Evolutionary conservation across 768 basidiomycete genomes (phyloP).

Genomic region (Neoboletus subvelutipes): DNA sequence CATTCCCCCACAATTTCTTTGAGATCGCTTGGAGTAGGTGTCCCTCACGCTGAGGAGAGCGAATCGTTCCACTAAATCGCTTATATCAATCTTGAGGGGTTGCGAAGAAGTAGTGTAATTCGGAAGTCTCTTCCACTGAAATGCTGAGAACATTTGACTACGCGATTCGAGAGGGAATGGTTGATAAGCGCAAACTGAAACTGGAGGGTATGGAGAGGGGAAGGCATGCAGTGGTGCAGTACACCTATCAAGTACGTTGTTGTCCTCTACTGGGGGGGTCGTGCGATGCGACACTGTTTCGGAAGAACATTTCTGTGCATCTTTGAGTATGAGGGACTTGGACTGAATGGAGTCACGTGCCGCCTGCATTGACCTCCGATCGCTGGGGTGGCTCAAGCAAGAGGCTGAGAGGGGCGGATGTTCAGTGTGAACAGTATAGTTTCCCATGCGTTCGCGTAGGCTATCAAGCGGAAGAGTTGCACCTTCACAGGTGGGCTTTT

Average conservation of each 20-base stretch:
- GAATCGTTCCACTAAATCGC: background rate
- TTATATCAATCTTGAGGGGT: background rate
- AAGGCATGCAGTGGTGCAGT: background rate
- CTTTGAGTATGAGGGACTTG: background rate
- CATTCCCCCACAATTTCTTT: background rate
- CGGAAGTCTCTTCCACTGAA: background rate
- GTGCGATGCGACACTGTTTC: background rate
- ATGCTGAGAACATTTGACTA: background rate
- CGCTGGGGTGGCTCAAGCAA: background rate
- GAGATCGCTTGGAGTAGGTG: background rate
- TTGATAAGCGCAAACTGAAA: background rate
- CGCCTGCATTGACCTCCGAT: background rate
- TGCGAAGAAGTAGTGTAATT: background rate
- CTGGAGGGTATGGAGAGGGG: background rate
- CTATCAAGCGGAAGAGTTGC: background rate
- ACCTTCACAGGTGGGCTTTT: background rate
- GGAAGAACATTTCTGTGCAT: background rate
- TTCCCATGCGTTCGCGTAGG: background rate
- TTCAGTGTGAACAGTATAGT: background rate
- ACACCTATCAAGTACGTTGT: background rate
- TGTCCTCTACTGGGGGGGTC: background rate
- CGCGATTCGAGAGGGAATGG: background rate
- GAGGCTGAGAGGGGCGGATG: background rate
- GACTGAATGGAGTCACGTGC: background rate
- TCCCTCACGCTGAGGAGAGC: background rate